A percentile compares a stretch with the other conserved stretches of the same genome.
phyloP scores from a whole-genome alignment of 1,139 yeast genomes.

The Blastobotrys indianensis region DNA sequence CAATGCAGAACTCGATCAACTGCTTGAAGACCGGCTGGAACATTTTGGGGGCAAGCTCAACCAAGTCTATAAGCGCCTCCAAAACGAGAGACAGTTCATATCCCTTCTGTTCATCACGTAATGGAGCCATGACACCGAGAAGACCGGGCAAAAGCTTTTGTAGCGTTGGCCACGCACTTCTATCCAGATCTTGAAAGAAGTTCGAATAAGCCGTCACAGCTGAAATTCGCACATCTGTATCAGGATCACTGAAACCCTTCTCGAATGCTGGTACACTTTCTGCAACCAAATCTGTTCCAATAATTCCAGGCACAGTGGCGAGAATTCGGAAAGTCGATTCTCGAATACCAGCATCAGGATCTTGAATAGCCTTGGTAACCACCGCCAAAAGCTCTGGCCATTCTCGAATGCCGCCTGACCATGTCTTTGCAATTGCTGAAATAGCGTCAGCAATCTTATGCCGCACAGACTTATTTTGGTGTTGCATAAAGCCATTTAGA shows the following conservation, averaged over 20 bases:
- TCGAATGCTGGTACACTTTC: conserved; percentile 64
- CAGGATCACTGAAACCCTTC: conserved; percentile 69
- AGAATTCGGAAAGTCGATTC: conserved; percentile 90
- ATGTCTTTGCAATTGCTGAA: conserved; percentile 66
- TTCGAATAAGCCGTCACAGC: conserved; percentile 92
- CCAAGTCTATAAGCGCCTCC: conserved; percentile 83
- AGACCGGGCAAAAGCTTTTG: conserved; percentile 76
- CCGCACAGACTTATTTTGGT: conserved; percentile 66
- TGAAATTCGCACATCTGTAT: conserved; percentile 82
- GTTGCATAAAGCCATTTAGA: conserved; percentile 64
- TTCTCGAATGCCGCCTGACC: conserved; percentile 35
- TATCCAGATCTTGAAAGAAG: conserved; percentile 76
- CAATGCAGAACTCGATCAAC: conserved; percentile 75
- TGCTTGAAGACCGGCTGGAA: conserved; percentile 86
- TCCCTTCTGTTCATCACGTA: conserved; percentile 73
- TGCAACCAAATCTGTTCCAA: conserved; percentile 40
- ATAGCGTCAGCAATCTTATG: conserved; percentile 93
- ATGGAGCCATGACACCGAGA: conserved; percentile 79
- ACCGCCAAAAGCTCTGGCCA: conserved; percentile 83
- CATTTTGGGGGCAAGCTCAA: conserved; percentile 90
- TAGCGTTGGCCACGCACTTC: conserved; percentile 67
- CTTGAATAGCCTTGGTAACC: conserved; percentile 60
- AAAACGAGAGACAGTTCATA: conserved; percentile 79
- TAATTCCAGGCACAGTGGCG: conserved; percentile 74
- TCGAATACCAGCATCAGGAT: conserved; percentile 63